Base-by-base conservation (phyloP, 495 filamentous ascomycete genomes). In the Apiosordaria backusii region DNA sequence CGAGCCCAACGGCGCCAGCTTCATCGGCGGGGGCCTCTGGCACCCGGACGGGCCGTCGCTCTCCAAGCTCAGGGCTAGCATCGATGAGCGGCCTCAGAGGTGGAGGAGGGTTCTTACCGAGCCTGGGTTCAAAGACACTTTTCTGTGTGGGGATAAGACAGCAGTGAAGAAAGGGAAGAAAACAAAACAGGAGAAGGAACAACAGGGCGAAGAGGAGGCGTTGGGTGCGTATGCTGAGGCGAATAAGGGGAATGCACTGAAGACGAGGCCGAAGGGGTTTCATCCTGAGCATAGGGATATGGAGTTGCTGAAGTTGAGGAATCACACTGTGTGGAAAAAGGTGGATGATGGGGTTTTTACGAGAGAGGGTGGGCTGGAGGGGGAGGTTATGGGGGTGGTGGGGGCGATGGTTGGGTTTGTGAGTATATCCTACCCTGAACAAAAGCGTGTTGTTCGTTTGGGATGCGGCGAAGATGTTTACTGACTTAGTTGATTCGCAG, bases 261-360 rank as follows among this genome's bases (percentile, higher is more conserved):
- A 95, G 82, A 93, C 85, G 50, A 90, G 90, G 72, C 92, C 92
- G 0, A 94, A 92, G 86, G 92, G 91, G 67, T 96, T 91, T 75
- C 81, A 85, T 29, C 79, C 84, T 16, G 87, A 91, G 62, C 88
- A 96, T 70, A 75, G 84, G 50, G 88, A 94, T 65, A 91, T 95
- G 70, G 82, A 87, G 53, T 81, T 96, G 63, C 80, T 96, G 60
- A 88, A 90, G 64, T 82, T 96, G 66, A 83, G 86, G 67, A 94
- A 87, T 74, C 95, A 87, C 72, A 92, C 89, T 0, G 77, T 94
- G 45, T 83, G 87, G 35, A 86, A 78, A 64, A 84, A 87, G 70
- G 71, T 96, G 53, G 21, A n/a, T 3, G 72, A 93, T 64, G 71
- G 75, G 26, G 79, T 86, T 40, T 79, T 90, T 53, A 73, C 82